These are phyloP conservation scores for Diaporthe ampelina DNA, from an alignment of 2,329 filamentous ascomycete genomes.

Conservation along the genomic window DNA sequence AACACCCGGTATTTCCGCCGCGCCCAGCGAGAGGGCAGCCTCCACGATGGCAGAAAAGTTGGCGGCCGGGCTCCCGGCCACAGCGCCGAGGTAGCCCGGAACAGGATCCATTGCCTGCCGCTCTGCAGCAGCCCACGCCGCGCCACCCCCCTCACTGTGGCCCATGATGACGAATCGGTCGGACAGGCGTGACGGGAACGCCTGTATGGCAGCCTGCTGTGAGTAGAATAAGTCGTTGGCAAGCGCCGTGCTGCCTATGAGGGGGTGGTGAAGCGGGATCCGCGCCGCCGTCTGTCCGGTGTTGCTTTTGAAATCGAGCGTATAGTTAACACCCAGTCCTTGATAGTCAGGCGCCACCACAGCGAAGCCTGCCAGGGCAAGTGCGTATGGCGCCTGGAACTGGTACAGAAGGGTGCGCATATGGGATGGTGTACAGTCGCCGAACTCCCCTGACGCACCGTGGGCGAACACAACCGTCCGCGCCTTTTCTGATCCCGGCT, in stretches of 20 bases:
- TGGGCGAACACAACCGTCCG: conserved; percentile 59
- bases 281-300: conserved; percentile 48
- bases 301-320: not conserved
- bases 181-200: conserved; percentile 54
- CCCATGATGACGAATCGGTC: conserved; percentile 54
- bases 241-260: conserved; percentile 52
- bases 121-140: conserved; percentile 57
- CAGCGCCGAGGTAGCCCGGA: conserved; percentile 54
- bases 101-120: conserved; percentile 49
- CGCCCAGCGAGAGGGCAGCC: conserved; percentile 37
- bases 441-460: conserved; percentile 58
- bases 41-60: conserved; percentile 42
- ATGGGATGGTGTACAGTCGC: conserved; percentile 56
- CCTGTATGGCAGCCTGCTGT: conserved; percentile 55
- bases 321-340: conserved; percentile 56
- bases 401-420: conserved; percentile 57
- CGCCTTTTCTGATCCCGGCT: conserved; percentile 37
- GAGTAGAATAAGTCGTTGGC: conserved; percentile 61
- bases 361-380: conserved; percentile 58
- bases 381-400: conserved; percentile 54
- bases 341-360: conserved; percentile 61
- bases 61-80: conserved; percentile 50
- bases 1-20: conserved; percentile 43
- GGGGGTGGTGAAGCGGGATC: conserved; percentile 56
- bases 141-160: conserved; percentile 56